Evolutionary conservation across 768 basidiomycete species (phyloP).

Genomic region (Boletus patriciae): DNA sequence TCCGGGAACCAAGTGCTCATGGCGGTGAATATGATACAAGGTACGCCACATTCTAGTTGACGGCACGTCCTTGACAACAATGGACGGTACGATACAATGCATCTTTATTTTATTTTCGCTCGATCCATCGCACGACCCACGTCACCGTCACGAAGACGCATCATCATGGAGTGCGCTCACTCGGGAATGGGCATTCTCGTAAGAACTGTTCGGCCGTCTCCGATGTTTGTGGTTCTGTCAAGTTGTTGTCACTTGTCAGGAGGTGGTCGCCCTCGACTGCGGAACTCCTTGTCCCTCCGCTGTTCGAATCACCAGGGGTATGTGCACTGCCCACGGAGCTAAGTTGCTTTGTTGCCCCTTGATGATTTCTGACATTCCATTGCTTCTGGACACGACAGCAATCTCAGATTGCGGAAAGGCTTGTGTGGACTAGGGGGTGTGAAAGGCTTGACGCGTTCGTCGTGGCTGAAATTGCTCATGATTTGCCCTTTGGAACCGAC

Average conservation of each 20-base stretch:
- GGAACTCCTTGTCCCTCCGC: conserved; percentile 1
- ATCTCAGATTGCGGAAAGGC: conserved; percentile 22
- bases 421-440: not conserved
- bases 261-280: not conserved
- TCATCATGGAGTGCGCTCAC: not conserved
- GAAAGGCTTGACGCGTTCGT: not conserved
- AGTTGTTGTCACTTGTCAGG: not conserved
- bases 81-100: conserved; percentile 2
- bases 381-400: conserved; percentile 4
- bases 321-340: conserved; percentile 14
- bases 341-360: conserved; percentile 7
- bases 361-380: conserved; percentile 15
- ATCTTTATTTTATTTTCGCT: not conserved
- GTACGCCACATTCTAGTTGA: conserved; percentile 14
- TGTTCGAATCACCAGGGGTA: conserved; percentile 23
- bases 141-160: conserved; percentile 15
- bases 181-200: conserved; percentile 10
- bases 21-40: conserved; percentile 2
- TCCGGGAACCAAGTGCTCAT: conserved; percentile 8
- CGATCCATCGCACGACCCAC: conserved; percentile 18
- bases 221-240: conserved; percentile 13
- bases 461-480: not conserved
- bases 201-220: conserved; percentile 13
- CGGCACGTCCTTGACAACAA: conserved; percentile 9
- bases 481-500: not conserved